phyloP scores from a whole-genome alignment of 208 protist species.

The Leishmania amazonensis region DNA sequence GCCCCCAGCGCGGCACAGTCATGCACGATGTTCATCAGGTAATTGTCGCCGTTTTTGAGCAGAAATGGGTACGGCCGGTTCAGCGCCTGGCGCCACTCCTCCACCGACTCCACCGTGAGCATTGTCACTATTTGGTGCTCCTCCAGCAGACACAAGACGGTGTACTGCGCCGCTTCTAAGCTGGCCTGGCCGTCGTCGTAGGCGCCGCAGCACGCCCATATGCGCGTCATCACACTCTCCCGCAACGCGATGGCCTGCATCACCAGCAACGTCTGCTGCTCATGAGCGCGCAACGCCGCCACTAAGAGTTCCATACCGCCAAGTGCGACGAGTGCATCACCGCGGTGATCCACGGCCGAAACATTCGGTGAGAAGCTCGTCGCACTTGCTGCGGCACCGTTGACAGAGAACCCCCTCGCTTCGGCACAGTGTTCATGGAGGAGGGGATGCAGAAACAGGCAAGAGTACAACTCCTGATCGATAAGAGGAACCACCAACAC shows the following conservation, averaged over 20 bases:
- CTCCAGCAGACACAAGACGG: slow-evolving; percentile 41
- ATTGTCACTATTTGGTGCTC: slow-evolving; percentile 61
- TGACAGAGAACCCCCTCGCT: not conserved
- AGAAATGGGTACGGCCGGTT: slow-evolving; percentile 63
- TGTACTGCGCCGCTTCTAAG: slow-evolving; percentile 50
- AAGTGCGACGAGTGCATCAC: slow-evolving; percentile 34
- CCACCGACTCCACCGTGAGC: slow-evolving; percentile 60
- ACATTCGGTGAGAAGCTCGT: not conserved
- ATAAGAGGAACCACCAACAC: slow-evolving; percentile 35
- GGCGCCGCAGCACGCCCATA: slow-evolving; percentile 44
- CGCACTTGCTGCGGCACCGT: not conserved
- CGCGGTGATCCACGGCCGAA: slow-evolving; percentile 15
- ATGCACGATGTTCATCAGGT: slow-evolving; percentile 51
- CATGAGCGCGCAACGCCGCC: slow-evolving; percentile 31
- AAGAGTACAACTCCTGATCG: slow-evolving; percentile 38
- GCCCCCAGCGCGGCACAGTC: slow-evolving; percentile 47
- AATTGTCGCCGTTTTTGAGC: slow-evolving; percentile 47
- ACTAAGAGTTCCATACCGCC: slow-evolving; percentile 39
- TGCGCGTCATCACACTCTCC: slow-evolving; percentile 42
- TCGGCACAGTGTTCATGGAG: slow-evolving; percentile 11
- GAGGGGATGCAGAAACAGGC: slow-evolving; percentile 35
- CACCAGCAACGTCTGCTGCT: slow-evolving; percentile 41
- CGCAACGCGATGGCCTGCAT: slow-evolving; percentile 40
- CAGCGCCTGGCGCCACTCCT: slow-evolving; percentile 67
- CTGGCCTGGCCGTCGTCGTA: slow-evolving; percentile 29